Evolutionary conservation across 148 eudicot genomes (phyloP), one percentile per base, ranked within the genome.

Genomic region (Spergularia bocconei): DNA sequence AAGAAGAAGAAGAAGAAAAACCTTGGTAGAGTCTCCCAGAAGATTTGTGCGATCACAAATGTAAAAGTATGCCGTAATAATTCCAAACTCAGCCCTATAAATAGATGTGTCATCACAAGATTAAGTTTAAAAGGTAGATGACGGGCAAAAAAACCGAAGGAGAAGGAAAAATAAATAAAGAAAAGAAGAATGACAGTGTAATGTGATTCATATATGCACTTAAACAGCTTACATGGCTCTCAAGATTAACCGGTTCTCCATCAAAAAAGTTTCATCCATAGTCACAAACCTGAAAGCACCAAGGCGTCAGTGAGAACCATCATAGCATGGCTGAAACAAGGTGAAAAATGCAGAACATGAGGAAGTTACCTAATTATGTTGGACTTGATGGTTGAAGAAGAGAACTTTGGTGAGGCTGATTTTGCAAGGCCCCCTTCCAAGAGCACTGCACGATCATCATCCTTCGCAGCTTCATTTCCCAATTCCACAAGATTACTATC

Each of bases 371-470:
- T 88, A 25, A 89, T 79, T 75, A 95, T 62, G 84, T 89, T 95
- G 69, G 90, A 82, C 82, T 89, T 95, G 67, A 91, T 79, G 64
- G 90, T 85, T 17, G 79, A 81, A 85, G 77, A 20, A 72, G 87
- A 60, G 68, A 81, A 79, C 84, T 92, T 89, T 17, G 80, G 71
- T n/a, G 94, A 86, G 61, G 88, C 82, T 78, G 99, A 85, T 81
- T 85, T 92, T 71, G 92, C 52, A 74, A 95, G 90, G 62, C 98
- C 99, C 51, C 99, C 97, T 88, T 95, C 99, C 79, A 95, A 82
- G 80, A 95, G 82, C 48, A 87, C 85, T 66, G 87, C 86, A 23
- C 96, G 88, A 77, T 90, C 96, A 83, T 92, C 96, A 75, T 92
- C 98, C 84, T 92, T 91, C 61, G 71, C 79, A 71, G 85, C 71